These are phyloP conservation scores for Alloascoidea africana DNA, from an alignment of 805 yeast species.

Conservation along the genomic window DNA sequence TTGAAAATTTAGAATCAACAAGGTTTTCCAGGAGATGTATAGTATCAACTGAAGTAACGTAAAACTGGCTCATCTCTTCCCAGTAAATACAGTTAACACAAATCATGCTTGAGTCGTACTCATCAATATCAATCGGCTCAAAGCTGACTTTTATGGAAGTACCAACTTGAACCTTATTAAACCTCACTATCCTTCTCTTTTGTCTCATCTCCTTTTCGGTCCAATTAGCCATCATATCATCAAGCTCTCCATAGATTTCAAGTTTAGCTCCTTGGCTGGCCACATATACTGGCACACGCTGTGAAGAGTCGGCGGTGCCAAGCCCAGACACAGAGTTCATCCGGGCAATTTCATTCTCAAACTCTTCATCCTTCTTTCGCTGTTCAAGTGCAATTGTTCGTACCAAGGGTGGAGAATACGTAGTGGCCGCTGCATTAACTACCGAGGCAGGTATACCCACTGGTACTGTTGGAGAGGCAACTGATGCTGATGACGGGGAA, in stretches of 20 bases:
- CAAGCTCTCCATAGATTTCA: constrained; percentile 16
- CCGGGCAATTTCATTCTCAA: background rate
- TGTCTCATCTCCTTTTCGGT: constrained; percentile 23
- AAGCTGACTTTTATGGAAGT: constrained; percentile 20
- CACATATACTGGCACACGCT: background rate
- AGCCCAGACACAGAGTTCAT: background rate
- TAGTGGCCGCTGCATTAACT: background rate
- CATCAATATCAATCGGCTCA: constrained; percentile 19
- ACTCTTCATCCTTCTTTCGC: background rate
- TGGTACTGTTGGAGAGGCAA: background rate
- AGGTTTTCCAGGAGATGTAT: constrained; percentile 40
- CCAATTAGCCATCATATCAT: constrained; percentile 30
- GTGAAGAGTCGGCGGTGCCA: too few relatives aligned
- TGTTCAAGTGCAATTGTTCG: too few relatives aligned
- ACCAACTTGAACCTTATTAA: constrained; percentile 22
- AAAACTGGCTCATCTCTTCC: constrained; percentile 31
- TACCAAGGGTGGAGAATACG: background rate
- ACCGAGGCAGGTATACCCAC: background rate
- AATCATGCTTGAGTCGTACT: constrained; percentile 24
- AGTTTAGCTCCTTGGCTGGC: constrained; percentile 12
- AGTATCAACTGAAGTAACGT: constrained; percentile 52
- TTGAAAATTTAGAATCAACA: constrained; percentile 36
- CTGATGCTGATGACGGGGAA: too few relatives aligned
- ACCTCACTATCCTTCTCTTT: constrained; percentile 32
- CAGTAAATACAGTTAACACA: constrained; percentile 47